phyloP scores from a whole-genome alignment of 768 basidiomycete species.

The Gelatoporia subvermispora region DNA sequence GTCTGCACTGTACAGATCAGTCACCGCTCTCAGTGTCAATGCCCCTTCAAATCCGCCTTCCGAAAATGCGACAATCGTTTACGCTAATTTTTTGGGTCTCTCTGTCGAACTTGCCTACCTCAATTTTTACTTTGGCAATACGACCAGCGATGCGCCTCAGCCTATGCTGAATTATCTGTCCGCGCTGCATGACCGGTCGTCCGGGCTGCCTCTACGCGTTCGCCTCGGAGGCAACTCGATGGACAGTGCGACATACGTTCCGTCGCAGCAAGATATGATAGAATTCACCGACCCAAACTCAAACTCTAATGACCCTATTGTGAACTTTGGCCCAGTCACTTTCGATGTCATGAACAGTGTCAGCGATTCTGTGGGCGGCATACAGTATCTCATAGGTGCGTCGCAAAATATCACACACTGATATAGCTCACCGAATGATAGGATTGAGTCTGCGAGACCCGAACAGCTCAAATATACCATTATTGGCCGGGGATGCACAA shows the following conservation, averaged over 20 bases:
- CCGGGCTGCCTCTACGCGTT: slow-evolving; percentile 36
- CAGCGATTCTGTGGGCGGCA: slow-evolving; percentile 22
- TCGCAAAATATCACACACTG: slow-evolving; percentile 4
- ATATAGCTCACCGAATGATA: slow-evolving; percentile 13
- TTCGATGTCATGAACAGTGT: slow-evolving; percentile 43
- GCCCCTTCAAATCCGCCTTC: slow-evolving; percentile 27
- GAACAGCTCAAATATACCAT: slow-evolving; percentile 29
- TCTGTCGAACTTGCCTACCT: slow-evolving; percentile 62
- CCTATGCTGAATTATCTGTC: slow-evolving; percentile 57
- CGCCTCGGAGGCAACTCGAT: slow-evolving; percentile 47
- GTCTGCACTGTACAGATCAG: too few species aligned
- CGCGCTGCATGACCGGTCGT: slow-evolving; percentile 43
- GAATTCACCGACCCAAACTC: slow-evolving; percentile 28
- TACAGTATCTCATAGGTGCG: slow-evolving; percentile 30
- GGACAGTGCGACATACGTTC: slow-evolving; percentile 39
- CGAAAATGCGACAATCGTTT: slow-evolving; percentile 33
- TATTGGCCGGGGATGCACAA: slow-evolving; percentile 30
- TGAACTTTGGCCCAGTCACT: slow-evolving; percentile 41
- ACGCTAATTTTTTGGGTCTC: slow-evolving; percentile 58
- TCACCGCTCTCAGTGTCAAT: slow-evolving; percentile 8
- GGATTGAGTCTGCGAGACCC: slow-evolving; percentile 40
- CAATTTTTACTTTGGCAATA: slow-evolving; percentile 52
- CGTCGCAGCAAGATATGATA: slow-evolving; percentile 37
- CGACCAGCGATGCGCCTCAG: slow-evolving; percentile 44
- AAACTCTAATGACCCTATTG: slow-evolving; percentile 43